These are phyloP conservation scores for Nitzschia inconspicua DNA, from an alignment of 108 stramenopile genomes.

Conservation along the genomic window DNA sequence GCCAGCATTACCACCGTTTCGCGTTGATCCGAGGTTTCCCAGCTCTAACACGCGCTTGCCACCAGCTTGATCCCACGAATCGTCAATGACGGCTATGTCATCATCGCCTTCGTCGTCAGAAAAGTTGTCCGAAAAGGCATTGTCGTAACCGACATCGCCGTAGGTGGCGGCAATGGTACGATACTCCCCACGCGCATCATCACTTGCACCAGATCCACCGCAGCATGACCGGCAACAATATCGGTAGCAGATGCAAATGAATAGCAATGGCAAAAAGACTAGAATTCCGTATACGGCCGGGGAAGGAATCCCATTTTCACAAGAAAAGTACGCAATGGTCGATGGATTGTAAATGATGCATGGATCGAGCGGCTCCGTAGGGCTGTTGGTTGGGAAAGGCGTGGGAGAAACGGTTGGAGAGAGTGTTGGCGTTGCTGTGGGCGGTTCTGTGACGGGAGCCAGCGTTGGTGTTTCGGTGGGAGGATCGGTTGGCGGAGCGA, in stretches of 20 bases:
- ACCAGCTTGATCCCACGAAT: constrained; percentile 18
- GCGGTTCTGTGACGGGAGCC: background rate
- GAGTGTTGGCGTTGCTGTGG: background rate
- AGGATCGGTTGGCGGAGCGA: background rate
- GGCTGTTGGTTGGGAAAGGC: background rate
- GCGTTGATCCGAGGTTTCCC: background rate
- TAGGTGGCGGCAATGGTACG: constrained; percentile 21
- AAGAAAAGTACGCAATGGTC: background rate
- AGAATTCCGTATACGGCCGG: background rate
- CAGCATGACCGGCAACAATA: too few relatives aligned
- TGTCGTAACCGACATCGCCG: constrained; percentile 18
- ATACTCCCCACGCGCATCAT: constrained; percentile 19
- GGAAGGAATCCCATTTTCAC: background rate
- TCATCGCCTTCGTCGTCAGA: constrained; percentile 19
- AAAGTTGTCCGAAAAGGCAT: constrained; percentile 21
- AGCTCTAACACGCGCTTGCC: constrained; percentile 18
- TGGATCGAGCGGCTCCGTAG: background rate
- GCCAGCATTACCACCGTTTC: constrained; percentile 14
- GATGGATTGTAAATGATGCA: background rate
- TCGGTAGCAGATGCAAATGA: constrained; percentile 3
- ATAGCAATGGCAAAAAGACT: constrained; percentile 6
- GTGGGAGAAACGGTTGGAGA: background rate
- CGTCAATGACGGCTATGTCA: constrained; percentile 4
- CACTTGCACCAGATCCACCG: background rate
- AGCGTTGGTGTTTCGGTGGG: background rate